Base-by-base conservation (phyloP, 306 rosid genomes). In the Lathyrus oleraceus region DNA sequence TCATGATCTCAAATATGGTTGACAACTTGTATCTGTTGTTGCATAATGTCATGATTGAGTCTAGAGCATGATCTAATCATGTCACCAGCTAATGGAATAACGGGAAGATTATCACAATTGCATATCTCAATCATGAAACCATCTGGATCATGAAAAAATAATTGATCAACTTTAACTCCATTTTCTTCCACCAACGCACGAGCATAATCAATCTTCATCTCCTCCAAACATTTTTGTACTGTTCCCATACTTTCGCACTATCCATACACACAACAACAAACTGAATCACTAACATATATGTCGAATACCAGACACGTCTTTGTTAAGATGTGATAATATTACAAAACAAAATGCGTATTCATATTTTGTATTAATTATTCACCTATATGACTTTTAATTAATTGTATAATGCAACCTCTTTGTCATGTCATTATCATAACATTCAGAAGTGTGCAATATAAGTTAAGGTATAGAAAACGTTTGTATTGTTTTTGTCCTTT, bases 101-200 rank as follows among this genome's bases (percentile, higher is more conserved):
- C 92, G 0, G 98, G 98, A 7, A 94, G 87, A 61, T 80, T 90
- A 64, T 94, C 98, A 35, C 98, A 94, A 48, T 94, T 79, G 76
- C 98, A 94, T 21, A 94, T 94, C 77, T 94, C 98, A 48, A 94
- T 85, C 98, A 94, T 94, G 83, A 94, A 94, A 0, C 94, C 98
- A 78, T 94, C 97, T 6, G 98, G 98, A 53, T 94, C 98, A 63
- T 94, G 98, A 65, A 94, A 94, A 72, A 94, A 94, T 9, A 94
- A 30, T 23, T 94, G 98, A 42, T 88, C 89, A 5, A 94, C 96
- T 19, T 81, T 71, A 10, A 90, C 83, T 11, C 98, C 97, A 4
- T 94, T 85, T 87, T 94, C 98, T 63, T 87, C 95, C 17, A 94
- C 98, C 78, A 61, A 72, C 2, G 96, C 70, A 17, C 94, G 72